These are phyloP conservation scores for Alternaria sp. DNA, from an alignment of 2,329 filamentous ascomycete genomes.

Conservation along the genomic window DNA sequence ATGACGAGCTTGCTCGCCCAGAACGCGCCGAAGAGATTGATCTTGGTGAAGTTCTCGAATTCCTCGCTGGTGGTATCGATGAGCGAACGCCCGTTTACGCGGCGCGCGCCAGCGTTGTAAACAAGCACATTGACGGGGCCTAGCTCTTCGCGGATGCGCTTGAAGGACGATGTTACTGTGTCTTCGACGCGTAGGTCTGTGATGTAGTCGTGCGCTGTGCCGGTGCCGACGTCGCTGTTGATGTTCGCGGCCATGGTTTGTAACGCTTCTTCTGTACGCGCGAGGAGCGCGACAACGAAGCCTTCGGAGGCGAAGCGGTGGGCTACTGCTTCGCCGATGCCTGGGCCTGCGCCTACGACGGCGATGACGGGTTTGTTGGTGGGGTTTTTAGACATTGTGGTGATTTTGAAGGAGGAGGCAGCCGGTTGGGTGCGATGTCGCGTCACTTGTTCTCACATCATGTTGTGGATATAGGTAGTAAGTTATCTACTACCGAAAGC, in stretches of 20 bases:
- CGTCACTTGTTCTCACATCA: not conserved
- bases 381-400: conserved; percentile 9
- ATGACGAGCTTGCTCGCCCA: not conserved
- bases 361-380: conserved; percentile 23
- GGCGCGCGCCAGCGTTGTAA: not conserved
- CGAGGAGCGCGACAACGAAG: conserved; percentile 26
- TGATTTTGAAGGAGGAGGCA: not conserved
- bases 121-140: not conserved
- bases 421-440: not conserved
- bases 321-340: conserved; percentile 32
- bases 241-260: conserved; percentile 25
- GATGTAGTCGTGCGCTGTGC: conserved; percentile 26
- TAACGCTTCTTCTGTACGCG: conserved; percentile 27
- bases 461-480: no score
- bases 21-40: not conserved
- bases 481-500: not conserved
- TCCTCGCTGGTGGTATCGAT: not conserved
- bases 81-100: not conserved
- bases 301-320: conserved; percentile 27
- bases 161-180: not conserved
- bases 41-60: not conserved
- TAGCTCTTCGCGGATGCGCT: not conserved
- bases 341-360: conserved; percentile 30
- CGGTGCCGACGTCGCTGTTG: conserved; percentile 14
- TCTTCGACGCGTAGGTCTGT: not conserved